phyloP scores from a whole-genome alignment of 257 asterid genomes.

The Orobanche coerulescens region DNA sequence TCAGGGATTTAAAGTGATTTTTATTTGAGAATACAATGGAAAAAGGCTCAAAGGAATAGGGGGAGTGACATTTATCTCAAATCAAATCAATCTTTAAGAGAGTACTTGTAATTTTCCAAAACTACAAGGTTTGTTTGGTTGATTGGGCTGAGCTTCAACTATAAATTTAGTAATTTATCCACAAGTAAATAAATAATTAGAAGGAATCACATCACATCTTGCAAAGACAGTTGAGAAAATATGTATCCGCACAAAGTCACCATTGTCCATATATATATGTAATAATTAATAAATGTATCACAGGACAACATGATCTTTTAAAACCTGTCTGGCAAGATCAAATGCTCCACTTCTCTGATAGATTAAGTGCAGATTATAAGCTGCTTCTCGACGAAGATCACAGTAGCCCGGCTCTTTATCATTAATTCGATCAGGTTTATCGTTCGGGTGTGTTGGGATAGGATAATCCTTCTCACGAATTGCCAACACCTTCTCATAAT shows the following conservation, averaged over 20 bases:
- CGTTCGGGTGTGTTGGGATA: constrained; percentile 57
- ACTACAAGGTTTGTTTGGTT: no score
- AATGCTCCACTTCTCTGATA: constrained; percentile 69
- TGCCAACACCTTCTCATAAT: constrained; percentile 60
- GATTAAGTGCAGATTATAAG: constrained; percentile 71
- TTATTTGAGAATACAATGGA: no score
- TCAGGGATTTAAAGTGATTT: no score
- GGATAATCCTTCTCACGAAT: constrained; percentile 47
- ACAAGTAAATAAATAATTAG: no score
- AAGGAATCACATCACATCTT: no score
- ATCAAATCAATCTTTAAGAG: no score
- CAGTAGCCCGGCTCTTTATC: constrained; percentile 47
- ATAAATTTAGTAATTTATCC: no score
- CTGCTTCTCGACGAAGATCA: constrained; percentile 76
- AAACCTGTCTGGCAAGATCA: constrained; percentile 79
- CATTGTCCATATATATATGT: not conserved
- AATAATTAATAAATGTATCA: constrained; percentile 24
- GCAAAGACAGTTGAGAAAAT: no score
- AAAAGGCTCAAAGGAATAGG: no score
- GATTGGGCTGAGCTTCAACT: no score
- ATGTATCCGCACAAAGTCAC: not conserved
- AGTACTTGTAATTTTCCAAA: no score
- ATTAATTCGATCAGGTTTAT: constrained; percentile 29
- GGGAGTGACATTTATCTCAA: no score
- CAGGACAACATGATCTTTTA: constrained; percentile 49